Evolutionary conservation across 176 grass and related monocot species (phyloP), one percentile per base, ranked within the genome.

Genomic region (Oryza longistaminata): DNA sequence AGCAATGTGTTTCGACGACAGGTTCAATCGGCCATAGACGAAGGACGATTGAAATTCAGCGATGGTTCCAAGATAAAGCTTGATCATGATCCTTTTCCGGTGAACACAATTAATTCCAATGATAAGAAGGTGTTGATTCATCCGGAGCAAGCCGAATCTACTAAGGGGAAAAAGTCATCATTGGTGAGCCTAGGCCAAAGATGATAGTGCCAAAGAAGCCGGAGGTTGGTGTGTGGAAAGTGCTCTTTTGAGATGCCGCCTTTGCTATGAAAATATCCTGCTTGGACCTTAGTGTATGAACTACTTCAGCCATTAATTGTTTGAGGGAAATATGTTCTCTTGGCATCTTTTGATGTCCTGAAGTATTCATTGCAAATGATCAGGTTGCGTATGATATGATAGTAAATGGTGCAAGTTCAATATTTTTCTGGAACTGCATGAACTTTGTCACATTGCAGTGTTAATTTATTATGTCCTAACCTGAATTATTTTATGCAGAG

Each of bases 401-500:
- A 82, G 5, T 31, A 48, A 5, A 50, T 49, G 19, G n/a, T 53
- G 11, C 75, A 80, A 49, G 26, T 68, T 84, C 11, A 26, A 31
- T 24, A 62, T 62, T 62, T 24, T 62, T 9, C 8, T 62, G n/a
- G 19, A 62, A 22, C 58, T 24, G n/a, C 58, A 24, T 24, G 19
- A 9, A 85, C 50, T n/a, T 16, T 68, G 50, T 76, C 33, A 6
- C 24, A 48, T 78, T 66, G n/a, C 52, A 65, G 70, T 73, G 27
- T 83, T 42, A 19, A 16, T 53, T 82, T 74, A 49, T 75, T 29
- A 62, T 43, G 73, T 78, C 89, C 86, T 84, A 55, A 90, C 80
- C 49, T 77, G 60, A n/a, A 58, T 85, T 68, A 70, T 87, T 81
- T 43, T 43, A 87, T 89, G 83, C 89, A 98, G 96, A 90, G 60